phyloP scores from a whole-genome alignment of 352 stramenopile species.

The Thalassiosira livingstoniorum region DNA sequence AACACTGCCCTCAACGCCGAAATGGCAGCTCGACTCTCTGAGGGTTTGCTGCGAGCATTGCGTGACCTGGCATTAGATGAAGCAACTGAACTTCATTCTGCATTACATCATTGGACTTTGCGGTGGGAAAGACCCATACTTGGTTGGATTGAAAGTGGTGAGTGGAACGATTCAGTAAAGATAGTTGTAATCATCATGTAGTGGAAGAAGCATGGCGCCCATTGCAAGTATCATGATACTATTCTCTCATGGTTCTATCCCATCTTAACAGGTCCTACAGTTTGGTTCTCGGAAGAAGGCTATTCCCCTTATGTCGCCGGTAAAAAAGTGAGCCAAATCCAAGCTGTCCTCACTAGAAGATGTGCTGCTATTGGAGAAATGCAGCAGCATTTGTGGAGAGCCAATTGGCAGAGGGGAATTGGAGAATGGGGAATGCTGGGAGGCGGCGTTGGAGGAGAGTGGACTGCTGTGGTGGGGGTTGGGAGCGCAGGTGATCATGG shows the following conservation, averaged over 20 bases:
- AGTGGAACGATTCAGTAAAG: constrained; percentile 13
- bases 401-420: constrained; percentile 78
- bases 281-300: constrained; percentile 9
- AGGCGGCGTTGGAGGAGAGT: constrained; percentile 68
- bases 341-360: constrained; percentile 72
- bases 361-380: constrained; percentile 79
- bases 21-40: constrained; percentile 76
- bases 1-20: constrained; percentile 54
- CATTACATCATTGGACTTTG: constrained; percentile 76
- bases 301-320: constrained; percentile 70
- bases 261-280: background rate
- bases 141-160: constrained; percentile 76
- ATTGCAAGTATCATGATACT: background rate
- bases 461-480: constrained; percentile 65
- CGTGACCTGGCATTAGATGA: constrained; percentile 82
- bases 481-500: constrained; percentile 55
- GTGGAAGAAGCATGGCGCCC: background rate
- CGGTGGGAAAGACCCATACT: constrained; percentile 77
- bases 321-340: constrained; percentile 81
- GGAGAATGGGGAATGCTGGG: constrained; percentile 81
- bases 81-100: constrained; percentile 73
- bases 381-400: constrained; percentile 77
- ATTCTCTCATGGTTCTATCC: background rate
- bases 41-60: constrained; percentile 77
- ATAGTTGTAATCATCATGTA: background rate